Base-by-base conservation (phyloP, 805 yeast genomes). In the Wickerhamiella brachini region DNA sequence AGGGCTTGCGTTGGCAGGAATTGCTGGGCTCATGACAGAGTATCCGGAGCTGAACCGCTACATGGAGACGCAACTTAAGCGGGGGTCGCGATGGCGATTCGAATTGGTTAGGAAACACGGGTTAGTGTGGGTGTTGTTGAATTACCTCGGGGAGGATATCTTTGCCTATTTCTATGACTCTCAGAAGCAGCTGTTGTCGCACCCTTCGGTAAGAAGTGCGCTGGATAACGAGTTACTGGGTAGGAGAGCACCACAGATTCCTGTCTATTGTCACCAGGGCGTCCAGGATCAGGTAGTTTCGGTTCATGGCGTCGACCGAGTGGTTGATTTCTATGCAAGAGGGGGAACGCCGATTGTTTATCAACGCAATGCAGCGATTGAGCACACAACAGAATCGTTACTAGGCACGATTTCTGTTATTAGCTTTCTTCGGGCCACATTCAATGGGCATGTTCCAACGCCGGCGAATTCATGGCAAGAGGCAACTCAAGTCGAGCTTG, bases 241-340 rank as follows among this genome's bases (percentile, higher is more conserved):
- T 15, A 24, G 43, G 23, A 17, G 44, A 7, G 54, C 54, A 2
- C 63, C 65, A 8, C 53, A 50, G 37, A 45, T 51, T 6, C 61
- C 59, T 3, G 7, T 61, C 46, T 57, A 51, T 48, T 51, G 63
- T 13, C 63, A 63, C 54, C 65, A 61, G 37, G 62, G 62, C 18
- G 49, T 47, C 31, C 41, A 49, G 18, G 68, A 64, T 49, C 58
- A 52, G 37, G 51, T 58, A 3, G 58, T 58, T 8, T 53, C 56
- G 20, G 48, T 50, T 3, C 38, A 22, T 3, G 55, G 47, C 18
- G 62, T 62, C n/a, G 57, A 54, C n/a, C 23, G 18, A 2, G 42
- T 53, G 13, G 54, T 56, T 38, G 46, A 50, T 45, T 22, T 20
- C 13, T 63, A 57, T 54, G 62, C 66, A 51, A 5, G 44, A 12